Evolutionary conservation across 1,139 yeast species (phyloP), one percentile per base, ranked within the genome.

Genomic region (Protomyces lactucae-debilis): DNA sequence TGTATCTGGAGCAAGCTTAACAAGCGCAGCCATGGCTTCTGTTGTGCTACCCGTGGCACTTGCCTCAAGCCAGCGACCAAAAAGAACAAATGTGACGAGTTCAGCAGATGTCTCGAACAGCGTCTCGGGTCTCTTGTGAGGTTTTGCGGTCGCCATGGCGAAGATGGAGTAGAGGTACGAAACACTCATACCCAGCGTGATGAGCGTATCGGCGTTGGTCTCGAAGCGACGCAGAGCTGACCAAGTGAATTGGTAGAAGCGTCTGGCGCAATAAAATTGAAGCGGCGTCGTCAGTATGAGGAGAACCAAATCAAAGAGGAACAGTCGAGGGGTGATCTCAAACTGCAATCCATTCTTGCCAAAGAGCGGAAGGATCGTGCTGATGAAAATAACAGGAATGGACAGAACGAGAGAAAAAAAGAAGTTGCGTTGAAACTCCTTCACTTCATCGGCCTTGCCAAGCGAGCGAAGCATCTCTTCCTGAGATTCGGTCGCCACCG

Each of bases 181-280:
- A 39, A 88, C 84, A 59, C 86, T 78, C 0, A 97, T 91, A 2
- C 97, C 90, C 39, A 88, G 79, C 65, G 88, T 85, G 45, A 95
- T 92, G 68, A 95, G 79, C 1, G 92, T 90, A 75, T 95, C 99
- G 98, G 95, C 93, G 25, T 95, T 90, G n/a, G 97, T 96, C 59
- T 87, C 80, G 4, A 84, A 80, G 70, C 87, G 89, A 64, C 78
- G 77, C 18, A 90, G 68, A 14, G 95, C 86, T 55, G 81, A 81
- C 71, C 76, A 78, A 10, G 95, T 83, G 66, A 88, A 86, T 59
- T 75, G 77, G 73, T 85, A 83, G 71, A 90, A 93, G 46, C 76
- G 71, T 1, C 87, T 97, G 67, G 85, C 25, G n/a, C 21, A 81
- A 39, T 80, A 77, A 70, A 87, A 83, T 72, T 89, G 93, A 53